Evolutionary conservation across 2,329 filamentous ascomycete genomes (phyloP), one percentile per base, ranked within the genome.

Genomic region (Decorospora gaudefroyi): DNA sequence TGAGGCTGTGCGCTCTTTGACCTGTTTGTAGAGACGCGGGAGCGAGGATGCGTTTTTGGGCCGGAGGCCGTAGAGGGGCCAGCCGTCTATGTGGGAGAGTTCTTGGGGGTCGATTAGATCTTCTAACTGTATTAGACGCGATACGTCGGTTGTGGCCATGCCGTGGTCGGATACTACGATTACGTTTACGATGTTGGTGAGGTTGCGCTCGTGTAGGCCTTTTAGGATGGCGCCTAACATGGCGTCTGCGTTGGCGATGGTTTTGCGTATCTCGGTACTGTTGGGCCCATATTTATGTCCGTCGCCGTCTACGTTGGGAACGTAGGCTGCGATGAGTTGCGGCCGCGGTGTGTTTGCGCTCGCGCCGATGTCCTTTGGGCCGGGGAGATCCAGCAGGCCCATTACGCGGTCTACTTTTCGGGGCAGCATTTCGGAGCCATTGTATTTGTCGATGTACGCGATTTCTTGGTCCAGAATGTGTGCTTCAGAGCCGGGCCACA

Each of bases 401-500:
- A 99, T 74, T 5, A 97, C 83, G 28, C 90, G 81, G 21, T 83
- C 75, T 10, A 91, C 88, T 70, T 99, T 99, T 23, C 78, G 81
- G 0, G 81, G 68, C 1, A 99, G 78, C 21, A 76, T 67, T 72
- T 96, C 91, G 0, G 85, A 80, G 6, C 83, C 85, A 57, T 96
- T 92, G 73, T 82, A 99, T 59, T 84, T 86, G 73, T 97, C 93
- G 34, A 97, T 69, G 61, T 89, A 89, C 7, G 83, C 85, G 2
- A 91, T 89, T 51, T 91, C 84, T 12, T 85, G 76, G n/a, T 79
- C 76, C 9, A 83, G 78, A 49, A 95, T 87, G 67, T 90, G 85
- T 4, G 91, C 91, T 72, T 99, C 93, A 29, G 88, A 95, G 2
- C 93, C 93, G 1, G 93, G 93, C 93, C 93, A 99, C 93, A 99